phyloP scores from a whole-genome alignment of 2,329 filamentous ascomycete species.

The Orbilia javanica region DNA sequence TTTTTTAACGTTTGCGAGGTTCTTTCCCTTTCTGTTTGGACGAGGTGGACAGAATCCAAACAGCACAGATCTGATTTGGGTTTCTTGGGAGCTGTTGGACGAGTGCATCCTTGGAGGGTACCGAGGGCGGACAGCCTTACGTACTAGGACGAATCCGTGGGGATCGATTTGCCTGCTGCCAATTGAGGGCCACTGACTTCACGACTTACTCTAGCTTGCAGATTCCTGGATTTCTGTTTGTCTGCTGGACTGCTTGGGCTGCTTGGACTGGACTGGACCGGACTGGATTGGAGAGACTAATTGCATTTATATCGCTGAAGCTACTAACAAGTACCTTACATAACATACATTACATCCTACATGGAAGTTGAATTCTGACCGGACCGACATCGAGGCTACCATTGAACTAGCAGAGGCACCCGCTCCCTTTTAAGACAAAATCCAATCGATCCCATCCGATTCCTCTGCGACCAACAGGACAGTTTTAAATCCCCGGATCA shows the following conservation, averaged over 20 bases:
- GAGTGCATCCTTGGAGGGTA: constrained; percentile 44
- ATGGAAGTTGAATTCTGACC: constrained; percentile 2
- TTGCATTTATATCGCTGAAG: constrained; percentile 18
- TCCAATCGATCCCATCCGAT: background rate
- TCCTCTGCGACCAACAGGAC: background rate
- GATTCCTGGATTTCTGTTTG: constrained; percentile 25
- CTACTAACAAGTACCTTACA: too few relatives aligned
- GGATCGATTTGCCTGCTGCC: constrained; percentile 23
- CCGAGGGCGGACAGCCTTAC: constrained; percentile 47
- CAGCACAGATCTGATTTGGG: constrained; percentile 47
- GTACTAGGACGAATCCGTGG: constrained; percentile 53
- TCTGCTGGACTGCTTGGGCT: background rate
- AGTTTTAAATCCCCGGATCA: background rate
- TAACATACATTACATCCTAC: background rate
- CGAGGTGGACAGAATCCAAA: constrained; percentile 18
- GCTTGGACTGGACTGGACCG: constrained; percentile 7
- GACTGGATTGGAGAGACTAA: constrained; percentile 7
- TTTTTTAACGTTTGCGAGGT: constrained; percentile 17
- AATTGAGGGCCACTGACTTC: constrained; percentile 27
- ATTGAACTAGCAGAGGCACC: constrained; percentile 7
- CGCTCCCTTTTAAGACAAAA: too few relatives aligned
- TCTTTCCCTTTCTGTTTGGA: constrained; percentile 1
- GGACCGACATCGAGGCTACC: background rate
- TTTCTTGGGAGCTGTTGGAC: constrained; percentile 35
- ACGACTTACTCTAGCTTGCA: background rate